Percentiles rank a stretch among this genome's conserved stretches.
Conservation (phyloP, 805 yeast genomes). For the Kazachstania africana region DNA sequence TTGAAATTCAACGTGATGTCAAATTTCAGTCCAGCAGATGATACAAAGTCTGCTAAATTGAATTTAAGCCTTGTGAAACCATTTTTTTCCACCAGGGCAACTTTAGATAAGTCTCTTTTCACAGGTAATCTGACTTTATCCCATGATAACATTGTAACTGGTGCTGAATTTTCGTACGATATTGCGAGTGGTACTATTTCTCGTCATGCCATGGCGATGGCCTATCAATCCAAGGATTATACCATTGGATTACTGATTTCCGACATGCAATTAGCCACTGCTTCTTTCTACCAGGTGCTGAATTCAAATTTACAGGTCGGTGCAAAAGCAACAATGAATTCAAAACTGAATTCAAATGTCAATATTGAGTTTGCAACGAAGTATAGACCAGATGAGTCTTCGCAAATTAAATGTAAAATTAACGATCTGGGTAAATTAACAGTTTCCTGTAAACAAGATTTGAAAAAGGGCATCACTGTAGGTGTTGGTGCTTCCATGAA, state of each 20-base stretch:
- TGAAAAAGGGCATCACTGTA: conserved; percentile 91
- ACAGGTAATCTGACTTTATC: conserved; percentile 91
- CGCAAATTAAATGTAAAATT: conserved; percentile 93
- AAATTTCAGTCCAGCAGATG: conserved; percentile 73
- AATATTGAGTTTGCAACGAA: conserved; percentile 93
- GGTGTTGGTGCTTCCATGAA: conserved; percentile 97
- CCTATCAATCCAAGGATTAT: conserved; percentile 83
- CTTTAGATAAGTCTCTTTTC: conserved; percentile 93
- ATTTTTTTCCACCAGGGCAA: conserved; percentile 85
- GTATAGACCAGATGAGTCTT: conserved; percentile 76
- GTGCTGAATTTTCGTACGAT: conserved; percentile 96
- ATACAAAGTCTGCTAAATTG: conserved; percentile 77
- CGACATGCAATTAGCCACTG: conserved; percentile 81
- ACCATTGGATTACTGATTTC: conserved; percentile 59
- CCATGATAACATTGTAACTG: conserved; percentile 93
- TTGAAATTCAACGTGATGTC: conserved; percentile 87
- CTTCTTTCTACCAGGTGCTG: conserved; percentile 95
- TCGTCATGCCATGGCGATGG: conserved; percentile 86
- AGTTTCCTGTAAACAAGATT: conserved; percentile 83
- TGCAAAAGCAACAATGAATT: conserved; percentile 94
- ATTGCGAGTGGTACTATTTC: conserved; percentile 85
- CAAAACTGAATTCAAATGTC: conserved; percentile 60
- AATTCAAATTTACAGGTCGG: conserved; percentile 90
- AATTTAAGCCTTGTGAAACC: conserved; percentile 88
- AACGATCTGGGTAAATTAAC: conserved; percentile 94